These are phyloP conservation scores for Hypoxylon rubiginosum DNA, from an alignment of 2,329 filamentous ascomycete species.

Conservation along the genomic window DNA sequence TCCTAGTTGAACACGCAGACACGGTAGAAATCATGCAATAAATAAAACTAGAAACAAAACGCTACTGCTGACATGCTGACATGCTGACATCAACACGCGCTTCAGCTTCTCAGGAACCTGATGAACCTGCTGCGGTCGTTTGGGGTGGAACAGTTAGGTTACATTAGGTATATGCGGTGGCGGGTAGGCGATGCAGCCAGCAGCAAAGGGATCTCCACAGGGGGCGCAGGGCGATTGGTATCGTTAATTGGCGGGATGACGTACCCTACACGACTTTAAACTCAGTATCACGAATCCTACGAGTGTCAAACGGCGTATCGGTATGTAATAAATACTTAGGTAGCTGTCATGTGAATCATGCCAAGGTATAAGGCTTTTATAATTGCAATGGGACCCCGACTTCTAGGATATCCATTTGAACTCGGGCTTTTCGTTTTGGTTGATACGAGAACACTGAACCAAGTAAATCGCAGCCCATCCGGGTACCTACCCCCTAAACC, in stretches of 20 bases:
- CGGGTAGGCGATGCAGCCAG: neutral
- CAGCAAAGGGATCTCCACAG: neutral
- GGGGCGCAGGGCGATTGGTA: neutral
- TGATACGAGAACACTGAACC: neutral
- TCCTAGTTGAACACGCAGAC: neutral
- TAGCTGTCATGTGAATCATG: neutral
- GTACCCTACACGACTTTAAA: slow-evolving; percentile 1
- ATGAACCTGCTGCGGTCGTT: neutral
- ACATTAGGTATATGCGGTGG: neutral
- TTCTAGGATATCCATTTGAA: neutral
- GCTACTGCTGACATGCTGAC: too few species aligned
- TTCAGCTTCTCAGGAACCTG: neutral
- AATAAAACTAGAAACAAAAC: neutral
- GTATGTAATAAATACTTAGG: neutral
- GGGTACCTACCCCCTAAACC: too few species aligned
- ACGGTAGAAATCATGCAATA: neutral
- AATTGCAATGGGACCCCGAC: neutral
- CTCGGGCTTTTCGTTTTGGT: neutral
- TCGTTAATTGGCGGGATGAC: slow-evolving; percentile 21
- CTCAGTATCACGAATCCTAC: slow-evolving; percentile 14
- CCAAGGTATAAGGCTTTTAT: neutral
- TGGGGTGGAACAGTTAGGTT: neutral
- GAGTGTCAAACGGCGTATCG: slow-evolving; percentile 18
- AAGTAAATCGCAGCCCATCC: neutral
- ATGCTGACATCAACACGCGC: neutral